A percentile compares a stretch with the other conserved stretches of the same genome.
phyloP scores from a whole-genome alignment of 106 monocot genomes.

The Acorus calamus region DNA sequence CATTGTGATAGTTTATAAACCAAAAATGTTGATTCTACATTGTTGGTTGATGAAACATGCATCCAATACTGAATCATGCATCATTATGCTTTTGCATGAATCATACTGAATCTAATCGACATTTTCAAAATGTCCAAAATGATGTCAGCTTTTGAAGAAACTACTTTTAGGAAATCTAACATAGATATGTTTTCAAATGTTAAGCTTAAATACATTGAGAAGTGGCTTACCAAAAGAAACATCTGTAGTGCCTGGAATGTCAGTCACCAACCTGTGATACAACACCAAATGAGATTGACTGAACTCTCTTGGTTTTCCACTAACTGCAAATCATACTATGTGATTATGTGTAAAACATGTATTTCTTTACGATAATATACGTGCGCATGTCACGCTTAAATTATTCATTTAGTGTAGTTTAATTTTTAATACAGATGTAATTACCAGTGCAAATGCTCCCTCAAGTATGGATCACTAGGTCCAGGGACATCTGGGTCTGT shows the following conservation, averaged over 20 bases:
- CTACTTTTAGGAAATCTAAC: too few relatives aligned
- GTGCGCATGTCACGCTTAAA: not conserved
- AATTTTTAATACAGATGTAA: not conserved
- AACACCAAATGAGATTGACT: not conserved
- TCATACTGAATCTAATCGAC: too few relatives aligned
- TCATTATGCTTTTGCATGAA: too few relatives aligned
- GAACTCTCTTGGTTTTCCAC: too few relatives aligned
- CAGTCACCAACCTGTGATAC: slow-evolving; percentile 30
- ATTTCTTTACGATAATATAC: not conserved
- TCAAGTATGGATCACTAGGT: slow-evolving; percentile 45
- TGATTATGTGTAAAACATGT: too few relatives aligned
- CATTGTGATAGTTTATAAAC: too few relatives aligned
- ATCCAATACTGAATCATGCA: not conserved
- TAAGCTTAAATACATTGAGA: too few relatives aligned
- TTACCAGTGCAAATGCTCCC: slow-evolving; percentile 49
- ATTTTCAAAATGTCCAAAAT: too few relatives aligned
- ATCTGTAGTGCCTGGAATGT: slow-evolving; percentile 49
- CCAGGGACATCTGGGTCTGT: slow-evolving; percentile 47
- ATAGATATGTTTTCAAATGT: too few relatives aligned
- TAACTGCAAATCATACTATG: too few relatives aligned
- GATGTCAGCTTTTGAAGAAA: too few relatives aligned
- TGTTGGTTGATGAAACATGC: not conserved
- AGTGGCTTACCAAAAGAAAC: slow-evolving; percentile 29
- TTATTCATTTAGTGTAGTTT: not conserved
- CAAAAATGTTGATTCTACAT: too few relatives aligned